phyloP scores from a whole-genome alignment of 2,329 filamentous ascomycete genomes.

The Colletotrichum truncatum region DNA sequence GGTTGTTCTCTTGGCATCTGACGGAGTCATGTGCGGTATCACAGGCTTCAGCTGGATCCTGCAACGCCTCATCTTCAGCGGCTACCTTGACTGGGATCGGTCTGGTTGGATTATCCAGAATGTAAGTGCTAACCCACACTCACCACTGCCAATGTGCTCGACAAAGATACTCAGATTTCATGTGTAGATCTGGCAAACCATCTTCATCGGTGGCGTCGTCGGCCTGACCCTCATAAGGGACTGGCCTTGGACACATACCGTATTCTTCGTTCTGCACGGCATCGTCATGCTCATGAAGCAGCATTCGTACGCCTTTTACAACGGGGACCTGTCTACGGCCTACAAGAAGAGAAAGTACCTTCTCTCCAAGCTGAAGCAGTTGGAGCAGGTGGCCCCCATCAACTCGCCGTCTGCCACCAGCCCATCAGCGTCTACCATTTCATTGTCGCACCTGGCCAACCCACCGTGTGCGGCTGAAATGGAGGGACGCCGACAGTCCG shows the following conservation, averaged over 20 bases:
- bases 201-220: conserved; percentile 70
- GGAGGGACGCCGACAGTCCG: conserved; percentile 51
- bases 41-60: conserved; percentile 73
- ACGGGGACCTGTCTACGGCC: conserved; percentile 74
- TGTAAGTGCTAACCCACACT: conserved; percentile 44
- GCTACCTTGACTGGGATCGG: conserved; percentile 73
- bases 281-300: conserved; percentile 86
- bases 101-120: conserved; percentile 80
- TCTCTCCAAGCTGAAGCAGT: conserved; percentile 60
- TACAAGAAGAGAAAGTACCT: conserved; percentile 60
- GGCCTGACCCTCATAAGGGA: conserved; percentile 74
- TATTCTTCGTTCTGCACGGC: conserved; percentile 79
- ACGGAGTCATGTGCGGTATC: conserved; percentile 73
- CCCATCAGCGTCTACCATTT: conserved; percentile 51
- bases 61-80: conserved; percentile 67
- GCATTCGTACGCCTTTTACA: conserved; percentile 83
- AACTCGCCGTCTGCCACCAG: conserved; percentile 51
- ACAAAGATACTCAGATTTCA: neutral
- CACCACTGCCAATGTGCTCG: neutral
- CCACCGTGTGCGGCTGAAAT: conserved; percentile 46
- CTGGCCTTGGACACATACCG: conserved; percentile 86
- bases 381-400: conserved; percentile 62
- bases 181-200: conserved; percentile 71
- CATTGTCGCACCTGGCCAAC: conserved; percentile 54
- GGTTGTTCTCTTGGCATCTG: conserved; percentile 66